A percentile compares a stretch with the other conserved stretches of the same genome.
These are phyloP conservation scores for Cystobasidiopsis lactophilus DNA, from an alignment of 768 basidiomycete genomes.

Conservation along the genomic window DNA sequence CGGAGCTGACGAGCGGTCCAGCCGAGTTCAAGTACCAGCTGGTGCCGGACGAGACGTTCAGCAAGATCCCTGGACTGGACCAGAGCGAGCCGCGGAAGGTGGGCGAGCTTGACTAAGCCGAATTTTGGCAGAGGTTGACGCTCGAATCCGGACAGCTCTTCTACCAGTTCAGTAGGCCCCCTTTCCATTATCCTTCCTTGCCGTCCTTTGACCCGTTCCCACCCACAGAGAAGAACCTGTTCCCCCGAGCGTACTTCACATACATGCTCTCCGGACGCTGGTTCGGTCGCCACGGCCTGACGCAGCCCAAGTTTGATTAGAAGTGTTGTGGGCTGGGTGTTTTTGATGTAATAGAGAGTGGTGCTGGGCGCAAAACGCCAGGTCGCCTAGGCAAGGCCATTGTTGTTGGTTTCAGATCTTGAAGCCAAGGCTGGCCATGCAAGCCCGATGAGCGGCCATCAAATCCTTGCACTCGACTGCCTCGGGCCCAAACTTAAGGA, in stretches of 20 bases:
- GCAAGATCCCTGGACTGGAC: slow-evolving; percentile 31
- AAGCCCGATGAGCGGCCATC: slow-evolving; percentile 57
- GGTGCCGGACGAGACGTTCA: slow-evolving; percentile 69
- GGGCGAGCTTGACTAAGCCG: no score
- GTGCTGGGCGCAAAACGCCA: no score
- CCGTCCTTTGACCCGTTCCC: no score
- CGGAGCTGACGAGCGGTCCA: slow-evolving; percentile 30
- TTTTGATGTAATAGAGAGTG: no score
- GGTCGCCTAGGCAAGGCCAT: no score
- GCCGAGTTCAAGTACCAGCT: slow-evolving; percentile 77
- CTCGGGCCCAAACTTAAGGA: slow-evolving; percentile 35
- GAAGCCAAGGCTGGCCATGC: slow-evolving; percentile 83
- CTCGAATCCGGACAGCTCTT: slow-evolving; percentile 47
- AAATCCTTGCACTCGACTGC: slow-evolving; percentile 52
- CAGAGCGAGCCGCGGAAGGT: slow-evolving; percentile 14
- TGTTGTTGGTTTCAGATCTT: slow-evolving; percentile 29
- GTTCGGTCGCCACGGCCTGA: background rate
- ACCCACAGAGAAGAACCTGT: slow-evolving; percentile 33
- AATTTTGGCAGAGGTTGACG: no score
- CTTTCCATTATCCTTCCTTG: no score
- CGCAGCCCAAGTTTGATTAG: background rate
- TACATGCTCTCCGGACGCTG: slow-evolving; percentile 23
- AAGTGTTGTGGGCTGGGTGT: no score
- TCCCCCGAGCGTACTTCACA: slow-evolving; percentile 2
- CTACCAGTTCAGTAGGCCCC: slow-evolving; percentile 64